Evolutionary conservation across 2,329 filamentous ascomycete species (phyloP), one percentile per base, ranked within the genome.

Genomic region (Colletotrichum gloeosporioides): DNA sequence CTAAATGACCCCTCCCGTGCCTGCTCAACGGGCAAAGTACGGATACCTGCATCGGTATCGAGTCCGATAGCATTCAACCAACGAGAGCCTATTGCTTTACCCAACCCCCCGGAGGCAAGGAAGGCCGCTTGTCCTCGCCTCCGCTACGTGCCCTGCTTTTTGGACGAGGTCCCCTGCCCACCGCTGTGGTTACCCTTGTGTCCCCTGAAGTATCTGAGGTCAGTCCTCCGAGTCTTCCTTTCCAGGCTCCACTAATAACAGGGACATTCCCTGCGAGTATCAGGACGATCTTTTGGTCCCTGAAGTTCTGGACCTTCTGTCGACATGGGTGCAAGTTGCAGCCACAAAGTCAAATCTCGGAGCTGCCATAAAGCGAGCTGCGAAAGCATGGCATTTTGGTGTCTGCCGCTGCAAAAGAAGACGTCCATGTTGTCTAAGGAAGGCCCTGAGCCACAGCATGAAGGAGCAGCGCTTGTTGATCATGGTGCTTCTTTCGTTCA

Each of bases 231-330:
- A n/a, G 16, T 22, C 55, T 32, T 62, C 12, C 57, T 8, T 22
- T 13, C 39, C 8, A 57, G 59, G 16, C n/a, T 9, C 39, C 49
- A 8, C 9, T 25, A 7, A 27, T 27, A 39, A 53, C 70, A 15
- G 73, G 73, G 73, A 39, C n/a, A 6, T n/a, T 8, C 73, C 73
- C 32, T 73, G 70, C 25, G 59, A 8, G 13, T 12, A 27, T 69
- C 70, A 39, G 18, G 70, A 65, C 59, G 73, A 76, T 76, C 73
- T 31, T 68, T 57, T 69, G 73, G 73, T 76, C 73, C 73, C 73
- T 65, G 73, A 73, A 64, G 73, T 76, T 76, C 73, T 76, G 71
- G 73, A 74, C 73, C 53, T 39, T 65, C 59, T 31, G n/a, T 12
- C 13, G 39, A 61, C 64, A 69, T 67, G 73, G 73, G n/a, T 27